Percentiles rank a stretch among this genome's conserved stretches.
Conservation (phyloP, 768 basidiomycete species). For the Lentinus tigrinus region DNA sequence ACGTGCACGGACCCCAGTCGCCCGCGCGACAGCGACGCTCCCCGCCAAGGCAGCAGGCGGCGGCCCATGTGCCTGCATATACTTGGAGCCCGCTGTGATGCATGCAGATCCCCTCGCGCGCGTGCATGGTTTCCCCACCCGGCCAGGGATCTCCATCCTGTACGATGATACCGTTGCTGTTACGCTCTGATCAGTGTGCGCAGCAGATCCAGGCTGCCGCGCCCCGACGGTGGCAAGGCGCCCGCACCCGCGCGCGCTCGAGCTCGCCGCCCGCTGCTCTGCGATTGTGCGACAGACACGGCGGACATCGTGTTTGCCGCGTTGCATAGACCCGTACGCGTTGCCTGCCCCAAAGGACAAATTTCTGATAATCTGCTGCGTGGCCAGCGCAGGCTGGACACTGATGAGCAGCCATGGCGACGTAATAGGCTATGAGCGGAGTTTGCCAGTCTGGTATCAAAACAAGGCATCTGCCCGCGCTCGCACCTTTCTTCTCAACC, state of each 20-base stretch:
- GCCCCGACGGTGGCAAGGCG: too few relatives aligned
- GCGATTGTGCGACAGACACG: too few relatives aligned
- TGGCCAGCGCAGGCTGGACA: conserved; percentile 4
- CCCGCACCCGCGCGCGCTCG: too few relatives aligned
- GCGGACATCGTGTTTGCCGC: background rate
- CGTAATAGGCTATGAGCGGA: conserved; percentile 33
- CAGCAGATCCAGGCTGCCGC: too few relatives aligned
- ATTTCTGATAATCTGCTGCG: conserved; percentile 11
- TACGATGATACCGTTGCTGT: too few relatives aligned
- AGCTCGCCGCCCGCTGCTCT: too few relatives aligned
- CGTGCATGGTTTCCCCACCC: too few relatives aligned
- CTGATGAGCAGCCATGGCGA: conserved; percentile 42
- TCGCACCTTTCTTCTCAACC: conserved; percentile 61
- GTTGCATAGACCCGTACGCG: background rate
- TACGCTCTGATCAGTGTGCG: too few relatives aligned
- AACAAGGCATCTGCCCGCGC: conserved; percentile 24
- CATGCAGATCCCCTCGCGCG: too few relatives aligned
- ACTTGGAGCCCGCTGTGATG: too few relatives aligned
- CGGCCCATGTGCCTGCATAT: background rate
- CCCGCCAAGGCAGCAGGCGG: background rate
- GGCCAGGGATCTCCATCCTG: too few relatives aligned
- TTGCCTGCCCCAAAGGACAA: background rate
- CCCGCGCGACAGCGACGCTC: background rate
- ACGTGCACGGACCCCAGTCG: conserved; percentile 17
- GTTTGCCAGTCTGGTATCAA: conserved; percentile 29